Evolutionary conservation across 768 basidiomycete species (phyloP).

Genomic region (Erythrobasidium yunnanense): DNA sequence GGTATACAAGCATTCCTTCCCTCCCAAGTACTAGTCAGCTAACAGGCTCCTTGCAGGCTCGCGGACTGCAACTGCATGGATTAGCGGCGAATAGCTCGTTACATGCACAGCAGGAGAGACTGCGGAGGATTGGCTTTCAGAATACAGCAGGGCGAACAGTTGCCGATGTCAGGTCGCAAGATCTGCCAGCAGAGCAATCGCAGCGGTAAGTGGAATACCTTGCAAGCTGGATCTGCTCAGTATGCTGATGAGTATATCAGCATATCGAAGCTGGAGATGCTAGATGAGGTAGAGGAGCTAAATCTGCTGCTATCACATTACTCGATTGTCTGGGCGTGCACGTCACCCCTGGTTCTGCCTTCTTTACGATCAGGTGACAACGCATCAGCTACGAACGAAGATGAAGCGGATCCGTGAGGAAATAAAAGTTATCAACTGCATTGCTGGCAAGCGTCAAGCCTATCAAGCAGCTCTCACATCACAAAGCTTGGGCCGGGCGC

Average conservation of each 20-base stretch:
- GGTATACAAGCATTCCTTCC: conserved; percentile 43
- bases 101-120: conserved; percentile 53
- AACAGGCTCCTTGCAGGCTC: conserved; percentile 46
- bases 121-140: conserved; percentile 52
- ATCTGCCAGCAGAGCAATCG: conserved; percentile 37
- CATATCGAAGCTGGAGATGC: conserved; percentile 57
- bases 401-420: too few relatives aligned
- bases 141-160: conserved; percentile 54
- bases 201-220: conserved; percentile 33
- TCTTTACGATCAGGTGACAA: too few relatives aligned
- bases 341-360: conserved; percentile 40
- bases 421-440: too few relatives aligned
- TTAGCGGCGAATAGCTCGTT: conserved; percentile 54
- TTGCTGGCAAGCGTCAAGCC: too few relatives aligned
- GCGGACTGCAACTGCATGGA: conserved; percentile 66
- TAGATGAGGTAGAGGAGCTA: conserved; percentile 91
- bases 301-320: conserved; percentile 83
- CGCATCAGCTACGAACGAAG: too few relatives aligned
- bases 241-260: too few relatives aligned
- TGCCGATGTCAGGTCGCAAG: conserved; percentile 53
- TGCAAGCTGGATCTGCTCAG: neutral
- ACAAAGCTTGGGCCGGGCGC: too few relatives aligned
- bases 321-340: conserved; percentile 82
- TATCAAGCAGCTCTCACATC: too few relatives aligned
- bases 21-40: neutral